phyloP scores from a whole-genome alignment of 805 yeast genomes.

The Lachancea sp. region DNA sequence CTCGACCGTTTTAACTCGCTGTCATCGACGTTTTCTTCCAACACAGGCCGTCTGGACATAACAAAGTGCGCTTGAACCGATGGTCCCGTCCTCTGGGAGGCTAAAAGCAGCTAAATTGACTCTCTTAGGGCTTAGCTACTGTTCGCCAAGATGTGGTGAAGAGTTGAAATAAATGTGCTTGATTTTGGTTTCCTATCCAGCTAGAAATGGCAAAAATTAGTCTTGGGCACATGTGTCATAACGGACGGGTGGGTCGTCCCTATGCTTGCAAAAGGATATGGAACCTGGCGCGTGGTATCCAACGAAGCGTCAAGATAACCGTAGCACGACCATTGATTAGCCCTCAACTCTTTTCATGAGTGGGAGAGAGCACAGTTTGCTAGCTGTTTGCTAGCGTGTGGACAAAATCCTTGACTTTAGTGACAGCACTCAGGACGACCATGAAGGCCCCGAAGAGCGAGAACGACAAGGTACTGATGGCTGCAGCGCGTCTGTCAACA shows the following conservation, averaged over 20 bases:
- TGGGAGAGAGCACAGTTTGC: background rate
- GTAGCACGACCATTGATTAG: no score
- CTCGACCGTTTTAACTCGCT: constrained; percentile 16
- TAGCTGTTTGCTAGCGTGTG: constrained; percentile 13
- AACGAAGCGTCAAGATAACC: no score
- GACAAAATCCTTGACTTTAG: constrained; percentile 44
- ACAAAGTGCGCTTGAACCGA: background rate
- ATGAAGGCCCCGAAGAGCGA: constrained; percentile 66
- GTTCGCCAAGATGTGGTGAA: background rate
- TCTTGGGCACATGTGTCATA: no score
- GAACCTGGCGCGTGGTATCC: no score
- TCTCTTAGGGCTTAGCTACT: background rate
- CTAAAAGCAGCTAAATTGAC: constrained; percentile 2
- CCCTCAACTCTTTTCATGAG: no score
- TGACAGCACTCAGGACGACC: constrained; percentile 61
- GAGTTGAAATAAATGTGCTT: background rate
- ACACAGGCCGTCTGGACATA: constrained; percentile 2
- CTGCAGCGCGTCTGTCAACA: constrained; percentile 73
- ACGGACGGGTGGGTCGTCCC: no score
- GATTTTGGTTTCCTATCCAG: no score
- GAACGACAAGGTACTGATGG: constrained; percentile 66
- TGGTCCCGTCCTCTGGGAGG: background rate
- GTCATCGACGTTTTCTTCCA: background rate
- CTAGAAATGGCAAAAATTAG: no score
- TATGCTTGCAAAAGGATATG: no score